These are phyloP conservation scores for Fusarium cyanostomum DNA, from an alignment of 2,329 filamentous ascomycete genomes.

Conservation along the genomic window DNA sequence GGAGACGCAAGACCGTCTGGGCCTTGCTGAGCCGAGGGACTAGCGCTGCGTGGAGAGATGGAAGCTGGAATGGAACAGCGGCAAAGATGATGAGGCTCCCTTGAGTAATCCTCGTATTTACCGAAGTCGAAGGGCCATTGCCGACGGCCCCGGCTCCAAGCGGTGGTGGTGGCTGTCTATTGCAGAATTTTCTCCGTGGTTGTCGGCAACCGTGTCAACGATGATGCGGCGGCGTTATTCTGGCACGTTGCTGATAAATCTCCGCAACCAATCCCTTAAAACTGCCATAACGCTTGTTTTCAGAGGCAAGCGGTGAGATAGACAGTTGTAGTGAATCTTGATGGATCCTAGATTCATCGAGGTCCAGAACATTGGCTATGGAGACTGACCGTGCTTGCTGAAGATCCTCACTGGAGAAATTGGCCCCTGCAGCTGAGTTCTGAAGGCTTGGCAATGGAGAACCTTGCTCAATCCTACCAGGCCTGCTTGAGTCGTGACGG, in stretches of 20 bases:
- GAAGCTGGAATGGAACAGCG: slow-evolving; percentile 27
- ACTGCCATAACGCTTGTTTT: background rate
- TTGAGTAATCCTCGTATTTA: background rate
- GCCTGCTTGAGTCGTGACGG: slow-evolving; percentile 5
- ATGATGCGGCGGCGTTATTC: background rate
- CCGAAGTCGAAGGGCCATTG: slow-evolving; percentile 8
- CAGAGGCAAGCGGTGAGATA: background rate
- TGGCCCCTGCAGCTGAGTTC: background rate
- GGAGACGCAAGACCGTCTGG: slow-evolving; percentile 2
- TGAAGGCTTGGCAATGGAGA: background rate
- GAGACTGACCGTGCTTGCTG: background rate
- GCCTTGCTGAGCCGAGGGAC: slow-evolving; percentile 24
- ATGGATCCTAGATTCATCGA: background rate
- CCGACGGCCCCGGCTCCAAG: background rate
- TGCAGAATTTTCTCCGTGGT: background rate
- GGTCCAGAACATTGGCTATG: background rate
- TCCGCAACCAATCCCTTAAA: background rate
- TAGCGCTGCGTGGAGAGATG: slow-evolving; percentile 16
- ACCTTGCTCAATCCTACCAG: slow-evolving; percentile 1
- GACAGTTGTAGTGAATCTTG: background rate
- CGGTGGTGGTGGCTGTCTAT: background rate
- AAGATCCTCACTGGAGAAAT: slow-evolving; percentile 1
- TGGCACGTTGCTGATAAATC: background rate
- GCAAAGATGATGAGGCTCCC: slow-evolving; percentile 13
- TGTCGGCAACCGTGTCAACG: background rate